Conservation (phyloP, 106 monocot genomes). For the Dendrobium huoshanense region DNA sequence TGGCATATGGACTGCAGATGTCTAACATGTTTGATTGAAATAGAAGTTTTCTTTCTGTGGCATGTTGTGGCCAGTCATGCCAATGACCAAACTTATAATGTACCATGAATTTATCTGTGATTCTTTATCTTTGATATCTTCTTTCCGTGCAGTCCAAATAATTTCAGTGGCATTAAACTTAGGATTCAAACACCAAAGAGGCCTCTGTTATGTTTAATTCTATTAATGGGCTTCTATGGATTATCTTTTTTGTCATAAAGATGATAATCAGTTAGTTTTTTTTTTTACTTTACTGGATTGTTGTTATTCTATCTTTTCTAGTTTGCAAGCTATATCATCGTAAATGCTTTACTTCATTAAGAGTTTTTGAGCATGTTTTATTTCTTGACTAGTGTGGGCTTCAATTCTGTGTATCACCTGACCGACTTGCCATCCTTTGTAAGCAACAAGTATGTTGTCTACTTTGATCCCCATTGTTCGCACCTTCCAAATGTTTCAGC, state of each 20-base stretch:
- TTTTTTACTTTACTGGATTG: neutral
- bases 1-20: neutral
- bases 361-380: conserved; percentile 5
- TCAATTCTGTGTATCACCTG: conserved; percentile 98
- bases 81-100: neutral
- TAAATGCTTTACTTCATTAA: conserved; percentile 1
- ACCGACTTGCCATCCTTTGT: conserved; percentile 98
- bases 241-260: neutral
- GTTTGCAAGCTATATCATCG: neutral
- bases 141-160: neutral
- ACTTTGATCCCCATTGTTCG: conserved; percentile 92
- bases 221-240: neutral
- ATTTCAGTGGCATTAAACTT: neutral
- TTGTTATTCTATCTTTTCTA: neutral
- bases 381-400: conserved; percentile 67
- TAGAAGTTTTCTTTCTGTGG: no score
- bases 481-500: conserved; percentile 95
- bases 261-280: neutral
- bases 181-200: neutral
- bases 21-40: neutral
- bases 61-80: neutral
- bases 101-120: neutral
- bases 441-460: conserved; percentile 79
- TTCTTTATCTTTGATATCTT: neutral
- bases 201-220: neutral